Evolutionary conservation across 768 basidiomycete genomes (phyloP), one percentile per base, ranked within the genome.

Genomic region (Boletus subparvulus): DNA sequence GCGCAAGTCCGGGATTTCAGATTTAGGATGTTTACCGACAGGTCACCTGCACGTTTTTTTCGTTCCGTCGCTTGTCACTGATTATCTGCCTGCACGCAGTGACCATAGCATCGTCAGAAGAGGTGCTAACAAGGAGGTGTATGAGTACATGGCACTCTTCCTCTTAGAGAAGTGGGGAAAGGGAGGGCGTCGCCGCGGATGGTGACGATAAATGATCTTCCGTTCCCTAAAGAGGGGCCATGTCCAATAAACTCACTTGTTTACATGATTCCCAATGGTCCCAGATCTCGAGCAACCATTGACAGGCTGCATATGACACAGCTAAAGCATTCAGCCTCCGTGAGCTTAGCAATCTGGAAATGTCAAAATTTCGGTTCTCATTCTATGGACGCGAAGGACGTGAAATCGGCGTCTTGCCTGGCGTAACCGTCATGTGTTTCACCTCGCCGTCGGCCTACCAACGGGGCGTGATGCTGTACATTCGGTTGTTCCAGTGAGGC

Each of bases 21-120:
- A 66, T 97, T 98, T 74, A 83, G 95, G 67, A 92, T 98, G 91
- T 99, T 98, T 74, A 94, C 94, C 24, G 97, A 99, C 74, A 93
- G 92, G 89, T 92, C 56, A 65, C 82, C 66, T 43, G 35, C 52
- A 50, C 33, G 26, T 28, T 44, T 14, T n/a, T 32, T 24, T 21
- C 26, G 2, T 14, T 52, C 36, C 21, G 13, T 49, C 33, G 45
- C 50, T 42, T 19, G 48, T 55, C 19, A 33, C 61, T 58, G 54
- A 68, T 51, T 19, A 33, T 35, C 26, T 47, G 26, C 32, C 16
- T 54, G 33, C 41, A 39, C 54, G 44, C 69, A 95, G 93, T 63
- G 92, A 95, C 68, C 96, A 97, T 66, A 67, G 76, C 11, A 96
- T 98, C 62, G 70, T 56, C 33, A 81, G 75, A 58, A 77, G 94